Conservation (phyloP, 352 stramenopile genomes). For the Blastocystis sp. region DNA sequence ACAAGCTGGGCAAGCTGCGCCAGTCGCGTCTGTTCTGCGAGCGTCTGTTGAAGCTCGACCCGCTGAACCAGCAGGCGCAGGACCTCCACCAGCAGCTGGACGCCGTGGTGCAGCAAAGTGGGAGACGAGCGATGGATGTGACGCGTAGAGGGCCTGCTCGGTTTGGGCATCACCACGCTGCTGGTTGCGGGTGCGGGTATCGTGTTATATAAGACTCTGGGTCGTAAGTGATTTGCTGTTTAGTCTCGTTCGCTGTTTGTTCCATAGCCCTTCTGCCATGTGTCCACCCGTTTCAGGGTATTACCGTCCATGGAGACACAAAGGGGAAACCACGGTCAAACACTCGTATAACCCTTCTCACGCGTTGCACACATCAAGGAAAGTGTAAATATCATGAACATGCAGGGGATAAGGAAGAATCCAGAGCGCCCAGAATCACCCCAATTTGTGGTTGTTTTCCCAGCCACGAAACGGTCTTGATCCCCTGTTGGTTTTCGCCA, state of each 20-base stretch:
- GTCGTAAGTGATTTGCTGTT: constrained; percentile 22
- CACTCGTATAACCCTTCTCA: too few relatives aligned
- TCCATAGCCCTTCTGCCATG: too few relatives aligned
- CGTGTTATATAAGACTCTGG: constrained; percentile 31
- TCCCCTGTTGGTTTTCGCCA: too few relatives aligned
- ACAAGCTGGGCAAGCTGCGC: constrained; percentile 39
- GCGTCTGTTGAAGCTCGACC: constrained; percentile 35
- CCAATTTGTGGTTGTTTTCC: too few relatives aligned
- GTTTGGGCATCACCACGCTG: constrained; percentile 30
- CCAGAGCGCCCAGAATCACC: too few relatives aligned
- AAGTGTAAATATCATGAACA: too few relatives aligned
- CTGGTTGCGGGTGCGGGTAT: not conserved
- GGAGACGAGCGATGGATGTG: not conserved
- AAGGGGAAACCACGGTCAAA: too few relatives aligned
- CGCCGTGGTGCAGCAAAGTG: constrained; percentile 25
- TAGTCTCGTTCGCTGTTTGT: not conserved
- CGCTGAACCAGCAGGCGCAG: constrained; percentile 50
- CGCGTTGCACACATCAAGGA: too few relatives aligned
- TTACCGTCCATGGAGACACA: too few relatives aligned
- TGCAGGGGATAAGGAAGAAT: too few relatives aligned
- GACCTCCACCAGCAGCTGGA: constrained; percentile 46
- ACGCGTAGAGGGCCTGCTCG: constrained; percentile 17
- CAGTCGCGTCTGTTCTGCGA: constrained; percentile 45
- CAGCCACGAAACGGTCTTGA: too few relatives aligned
- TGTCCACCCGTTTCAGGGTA: too few relatives aligned